Evolutionary conservation across 768 basidiomycete species (phyloP).

Genomic region (Phlebiopsis gigantea): DNA sequence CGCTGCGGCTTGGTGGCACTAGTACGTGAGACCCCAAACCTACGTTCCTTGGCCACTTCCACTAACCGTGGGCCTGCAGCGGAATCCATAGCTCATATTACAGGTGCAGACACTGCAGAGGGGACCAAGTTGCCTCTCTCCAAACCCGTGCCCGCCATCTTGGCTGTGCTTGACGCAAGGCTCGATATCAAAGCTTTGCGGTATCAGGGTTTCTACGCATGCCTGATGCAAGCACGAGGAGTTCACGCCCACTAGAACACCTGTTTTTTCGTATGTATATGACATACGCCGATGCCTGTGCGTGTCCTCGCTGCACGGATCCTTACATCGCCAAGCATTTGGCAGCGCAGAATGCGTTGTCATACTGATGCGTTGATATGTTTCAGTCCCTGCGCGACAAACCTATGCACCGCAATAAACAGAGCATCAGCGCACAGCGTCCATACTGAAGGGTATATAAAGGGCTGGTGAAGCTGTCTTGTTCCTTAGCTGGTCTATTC

Average conservation of each 20-base stretch:
- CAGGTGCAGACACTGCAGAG: background rate
- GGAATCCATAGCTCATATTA: background rate
- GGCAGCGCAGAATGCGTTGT: background rate
- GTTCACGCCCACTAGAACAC: background rate
- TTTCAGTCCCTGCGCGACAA: background rate
- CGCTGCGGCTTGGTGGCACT: background rate
- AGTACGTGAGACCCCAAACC: background rate
- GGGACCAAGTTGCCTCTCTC: no score
- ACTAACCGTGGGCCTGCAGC: background rate
- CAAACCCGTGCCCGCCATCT: background rate
- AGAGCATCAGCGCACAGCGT: background rate
- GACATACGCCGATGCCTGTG: no score
- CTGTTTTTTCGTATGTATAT: no score
- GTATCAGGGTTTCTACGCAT: background rate
- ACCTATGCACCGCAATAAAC: background rate
- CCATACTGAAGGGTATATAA: background rate
- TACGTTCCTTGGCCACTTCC: background rate
- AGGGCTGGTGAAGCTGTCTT: no score
- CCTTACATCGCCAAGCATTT: background rate
- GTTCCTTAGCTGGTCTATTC: slow-evolving; percentile 1
- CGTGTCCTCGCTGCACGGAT: no score
- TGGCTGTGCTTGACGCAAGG: background rate
- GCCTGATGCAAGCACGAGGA: background rate
- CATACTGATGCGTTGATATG: background rate
- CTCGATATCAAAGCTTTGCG: background rate